phyloP scores from a whole-genome alignment of 768 basidiomycete genomes.

The Leccinum uliginosum region DNA sequence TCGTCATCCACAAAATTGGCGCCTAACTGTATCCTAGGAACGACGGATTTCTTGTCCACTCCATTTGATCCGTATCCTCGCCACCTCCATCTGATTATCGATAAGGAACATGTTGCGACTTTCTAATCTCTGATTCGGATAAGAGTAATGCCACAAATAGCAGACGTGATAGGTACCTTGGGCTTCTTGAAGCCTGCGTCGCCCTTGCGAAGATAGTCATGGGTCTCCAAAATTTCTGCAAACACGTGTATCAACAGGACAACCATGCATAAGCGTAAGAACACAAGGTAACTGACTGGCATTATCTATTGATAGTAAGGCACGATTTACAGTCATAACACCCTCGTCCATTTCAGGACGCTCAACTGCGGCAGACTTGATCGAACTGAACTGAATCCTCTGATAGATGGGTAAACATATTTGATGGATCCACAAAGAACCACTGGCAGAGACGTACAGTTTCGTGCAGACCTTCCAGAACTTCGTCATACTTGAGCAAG shows the following conservation, averaged over 20 bases:
- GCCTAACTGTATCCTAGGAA: conserved; percentile 68
- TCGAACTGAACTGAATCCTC: conserved; percentile 77
- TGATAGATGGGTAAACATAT: conserved; percentile 28
- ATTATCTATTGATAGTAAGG: conserved; percentile 83
- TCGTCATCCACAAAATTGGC: conserved; percentile 97
- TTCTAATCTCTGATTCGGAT: conserved; percentile 69
- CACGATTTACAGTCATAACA: conserved; percentile 67
- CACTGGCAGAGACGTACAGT: conserved; percentile 49
- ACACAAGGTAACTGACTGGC: conserved; percentile 54
- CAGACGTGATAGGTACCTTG: conserved; percentile 48
- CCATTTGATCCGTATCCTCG: conserved; percentile 48
- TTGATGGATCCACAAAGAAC: conserved; percentile 3
- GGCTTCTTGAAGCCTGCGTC: conserved; percentile 95
- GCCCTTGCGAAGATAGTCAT: conserved; percentile 90
- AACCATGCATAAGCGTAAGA: neutral
- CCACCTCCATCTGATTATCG: conserved; percentile 38
- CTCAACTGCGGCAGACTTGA: conserved; percentile 34
- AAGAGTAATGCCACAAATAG: neutral
- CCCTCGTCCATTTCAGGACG: conserved; percentile 46
- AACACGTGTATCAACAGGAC: conserved; percentile 16
- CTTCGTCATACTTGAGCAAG: conserved; percentile 88
- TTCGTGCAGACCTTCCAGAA: conserved; percentile 69
- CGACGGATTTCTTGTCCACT: conserved; percentile 72
- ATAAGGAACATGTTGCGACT: conserved; percentile 57
- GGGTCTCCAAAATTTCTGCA: conserved; percentile 75